Base-by-base conservation (phyloP, 2,329 filamentous ascomycete species). In the Fonsecaea multimorphosa region DNA sequence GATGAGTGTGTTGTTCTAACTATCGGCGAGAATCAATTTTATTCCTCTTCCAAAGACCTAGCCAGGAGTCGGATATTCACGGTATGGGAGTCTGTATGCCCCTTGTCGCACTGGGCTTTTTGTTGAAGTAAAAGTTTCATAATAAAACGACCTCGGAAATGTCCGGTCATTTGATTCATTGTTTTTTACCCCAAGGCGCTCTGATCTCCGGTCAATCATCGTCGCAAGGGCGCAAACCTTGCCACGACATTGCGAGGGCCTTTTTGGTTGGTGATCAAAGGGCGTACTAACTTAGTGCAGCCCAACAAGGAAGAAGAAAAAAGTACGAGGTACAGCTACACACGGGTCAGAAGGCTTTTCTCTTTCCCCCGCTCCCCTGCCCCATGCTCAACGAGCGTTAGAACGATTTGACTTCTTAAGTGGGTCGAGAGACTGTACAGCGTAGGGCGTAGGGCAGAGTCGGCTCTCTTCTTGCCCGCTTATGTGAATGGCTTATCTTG, bases 51-150 rank as follows among this genome's bases (percentile, higher is more conserved):
- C 3, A 14, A 14, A 24, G 22, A 5, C 11, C 9, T 22, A 49
- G 19, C 19, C 22, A 27, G 44, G 22, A 14, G 44, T 49, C 44
- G 44, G 44, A 49, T 49, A 49, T 12, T 3, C 44, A 3, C 44
- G 44, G 44, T 16, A 27, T 27, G 12, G 8, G 11, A 11, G 7
- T 44, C 11, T 12, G 7, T 9, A 2, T 2, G 5, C 40, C 40
- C 19, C n/a, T 14, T 46, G 40, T 22, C 40, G 7, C 40, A 8
- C 40, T 11, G n/a, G 7, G 6, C 19, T 7, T 24, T 49, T 49
- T 49, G 19, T 49, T 49, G 44, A 49, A 11, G 44, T 49, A 49
- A 49, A 19, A 24, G 22, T 49, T 49, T 49, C 44, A 49, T 27
- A 49, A 49, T 5, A 49, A 49, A 1, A 12, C 44, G 8, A 6